Evolutionary conservation across 495 filamentous ascomycete species (phyloP), one percentile per base, ranked within the genome.

Genomic region (Lasiosphaeria hispida): DNA sequence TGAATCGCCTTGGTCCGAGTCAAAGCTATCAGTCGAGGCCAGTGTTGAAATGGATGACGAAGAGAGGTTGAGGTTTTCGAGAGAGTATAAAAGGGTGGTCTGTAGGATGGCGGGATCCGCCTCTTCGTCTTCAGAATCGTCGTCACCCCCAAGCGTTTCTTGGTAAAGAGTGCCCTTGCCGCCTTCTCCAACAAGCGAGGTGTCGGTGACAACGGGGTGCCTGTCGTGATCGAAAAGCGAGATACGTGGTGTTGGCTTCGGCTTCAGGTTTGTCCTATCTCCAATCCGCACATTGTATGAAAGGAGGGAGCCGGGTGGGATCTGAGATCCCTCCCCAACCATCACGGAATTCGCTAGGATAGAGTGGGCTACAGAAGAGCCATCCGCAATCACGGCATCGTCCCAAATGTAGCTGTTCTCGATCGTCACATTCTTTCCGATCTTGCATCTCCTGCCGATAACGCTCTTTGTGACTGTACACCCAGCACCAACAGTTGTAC

Each of bases 391-490:
- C 3, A 81, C 78, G 3, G 84, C 85, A 62, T 87, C 79, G 60
- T 97, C 91, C 94, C 95, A 99, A 61, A 99, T 86, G 65, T 94
- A 93, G 10, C 92, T 88, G 63, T 88, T 80, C 17, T 88, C 79
- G 59, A 99, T 84, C 40, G 71, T 80, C 23, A 92, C 91, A 61
- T 93, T 87, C 57, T 81, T 87, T 19, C 95, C 94, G 59, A 99
- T 91, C 61, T 83, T 81, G 73, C 92, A 96, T 57, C 86, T 81
- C 58, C 88, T 82, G 18, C 94, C 94, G 35, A 99, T 83, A 44
- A 90, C 80, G 55, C 88, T 92, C 61, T 85, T 86, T 13, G 75
- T 74, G 35, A 97, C 80, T 1, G 74, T 77, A 55, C 82, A 87
- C 10, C 83, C 84, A 19, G 89, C 82, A 5, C 89, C 90, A 62